Evolutionary conservation across 2,329 filamentous ascomycete genomes (phyloP), one percentile per base, ranked within the genome.

Genomic region (Fusarium acutatum): DNA sequence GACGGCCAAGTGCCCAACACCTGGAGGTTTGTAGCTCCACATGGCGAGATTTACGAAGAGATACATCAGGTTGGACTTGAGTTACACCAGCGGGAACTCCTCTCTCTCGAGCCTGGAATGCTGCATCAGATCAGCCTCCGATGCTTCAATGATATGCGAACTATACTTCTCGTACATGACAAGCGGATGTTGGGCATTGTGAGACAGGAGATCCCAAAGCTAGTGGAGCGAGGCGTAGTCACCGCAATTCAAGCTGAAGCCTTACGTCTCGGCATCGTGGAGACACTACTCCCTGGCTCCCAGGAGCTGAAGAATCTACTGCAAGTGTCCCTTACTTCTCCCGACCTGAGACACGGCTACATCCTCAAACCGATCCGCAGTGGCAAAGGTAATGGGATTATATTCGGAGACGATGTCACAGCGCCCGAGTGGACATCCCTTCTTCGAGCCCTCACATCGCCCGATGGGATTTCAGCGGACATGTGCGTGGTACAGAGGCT

Each of bases 151-250:
- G 83, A 85, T 61, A 74, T 84, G 71, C 79, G 83, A 0, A 85
- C 83, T 0, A 75, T 85, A 11, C 70, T 84, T 15, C 68, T 85
- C 3, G 79, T 83, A 2, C 83, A 85, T 63, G 83, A 85, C 70
- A 85, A 85, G 66, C 80, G 83, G 6, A 83, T 85, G 81, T 72
- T 85, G 2, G 82, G 82, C 14, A 79, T 85, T 17, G 67, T 85
- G 8, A 78, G 71, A 38, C 79, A 83, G 54, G 82, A 85, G 60
- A 63, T 83, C 1, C 59, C 69, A 8, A n/a, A 47, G 0, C 60
- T 85, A 11, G 64, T 81, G 7, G 62, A 37, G 2, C 74, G 75
- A 2, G 26, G 62, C 3, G 78, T 80, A 3, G 58, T 84, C 10
- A 81, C 77, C 0, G 20, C 64, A 4, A 56, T 18, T 1, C 80